These are phyloP conservation scores for Eustoma russellianum DNA, from an alignment of 257 asterid species.

Conservation along the genomic window DNA sequence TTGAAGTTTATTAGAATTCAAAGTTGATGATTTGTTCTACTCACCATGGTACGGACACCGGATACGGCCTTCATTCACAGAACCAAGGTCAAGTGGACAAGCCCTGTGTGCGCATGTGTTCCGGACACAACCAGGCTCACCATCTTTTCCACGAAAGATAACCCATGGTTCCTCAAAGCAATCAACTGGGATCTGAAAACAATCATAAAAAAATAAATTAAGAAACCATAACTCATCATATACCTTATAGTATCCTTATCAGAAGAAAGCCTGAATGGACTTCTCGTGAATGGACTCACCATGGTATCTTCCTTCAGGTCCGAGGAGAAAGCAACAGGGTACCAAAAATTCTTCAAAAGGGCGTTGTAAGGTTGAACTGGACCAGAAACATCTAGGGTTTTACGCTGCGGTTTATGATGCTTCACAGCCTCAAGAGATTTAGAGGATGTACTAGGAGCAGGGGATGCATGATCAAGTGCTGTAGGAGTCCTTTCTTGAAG, in stretches of 20 bases:
- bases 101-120: slow-evolving; percentile 97
- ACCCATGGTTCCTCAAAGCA: slow-evolving; percentile 99
- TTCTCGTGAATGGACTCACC: too few species aligned
- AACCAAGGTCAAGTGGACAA: slow-evolving; percentile 88
- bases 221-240: background rate
- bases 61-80: slow-evolving; percentile 85
- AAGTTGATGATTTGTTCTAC: slow-evolving; percentile 9
- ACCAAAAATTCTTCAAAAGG: slow-evolving; percentile 80
- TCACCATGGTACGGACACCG: slow-evolving; percentile 96
- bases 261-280: slow-evolving; percentile 11
- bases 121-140: slow-evolving; percentile 85
- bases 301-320: slow-evolving; percentile 81
- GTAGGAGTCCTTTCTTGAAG: slow-evolving; percentile 44
- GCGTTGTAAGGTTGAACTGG: slow-evolving; percentile 66
- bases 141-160: slow-evolving; percentile 82
- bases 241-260: too few species aligned
- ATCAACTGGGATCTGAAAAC: slow-evolving; percentile 66
- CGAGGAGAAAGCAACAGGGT: slow-evolving; percentile 82
- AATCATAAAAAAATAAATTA: slow-evolving; percentile 3
- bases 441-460: slow-evolving; percentile 48
- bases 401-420: slow-evolving; percentile 26
- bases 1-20: too few species aligned
- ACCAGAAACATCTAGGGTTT: slow-evolving; percentile 71
- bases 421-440: slow-evolving; percentile 22
- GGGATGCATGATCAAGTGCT: slow-evolving; percentile 22